A percentile compares a stretch with the other conserved stretches of the same genome.
phyloP scores from a whole-genome alignment of 768 basidiomycete genomes.

The Tulasnella sp. region DNA sequence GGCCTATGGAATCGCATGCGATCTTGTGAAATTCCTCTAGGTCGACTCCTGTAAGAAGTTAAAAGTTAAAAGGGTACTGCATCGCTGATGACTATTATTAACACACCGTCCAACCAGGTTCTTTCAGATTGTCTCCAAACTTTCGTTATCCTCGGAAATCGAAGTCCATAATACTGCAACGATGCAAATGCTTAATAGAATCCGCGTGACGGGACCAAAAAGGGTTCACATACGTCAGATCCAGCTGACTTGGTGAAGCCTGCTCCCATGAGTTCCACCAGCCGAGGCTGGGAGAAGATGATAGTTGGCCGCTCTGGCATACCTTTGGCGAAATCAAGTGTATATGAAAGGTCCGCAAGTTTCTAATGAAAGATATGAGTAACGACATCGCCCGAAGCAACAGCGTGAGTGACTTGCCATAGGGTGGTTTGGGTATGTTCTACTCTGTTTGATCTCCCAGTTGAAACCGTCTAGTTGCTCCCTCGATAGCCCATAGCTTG shows the following conservation, averaged over 20 bases:
- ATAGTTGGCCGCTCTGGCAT: constrained; percentile 40
- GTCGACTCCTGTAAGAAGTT: constrained; percentile 28
- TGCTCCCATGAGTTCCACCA: constrained; percentile 69
- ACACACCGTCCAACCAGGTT: constrained; percentile 44
- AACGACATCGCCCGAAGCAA: background rate
- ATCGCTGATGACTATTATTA: background rate
- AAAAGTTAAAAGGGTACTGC: background rate
- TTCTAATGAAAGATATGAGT: background rate
- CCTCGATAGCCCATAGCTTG: constrained; percentile 63
- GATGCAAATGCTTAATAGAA: background rate
- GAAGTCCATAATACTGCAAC: constrained; percentile 64
- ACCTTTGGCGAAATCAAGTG: constrained; percentile 39
- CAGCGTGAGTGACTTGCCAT: constrained; percentile 8
- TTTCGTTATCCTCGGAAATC: constrained; percentile 74
- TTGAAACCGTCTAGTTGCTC: constrained; percentile 63
- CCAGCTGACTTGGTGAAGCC: constrained; percentile 64
- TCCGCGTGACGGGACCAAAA: background rate
- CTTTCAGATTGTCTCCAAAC: constrained; percentile 51
- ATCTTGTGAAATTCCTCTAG: constrained; percentile 43
- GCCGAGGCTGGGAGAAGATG: constrained; percentile 50
- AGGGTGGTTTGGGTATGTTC: constrained; percentile 24
- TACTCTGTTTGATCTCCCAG: constrained; percentile 45
- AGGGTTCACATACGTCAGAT: constrained; percentile 38
- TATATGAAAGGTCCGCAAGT: constrained; percentile 37
- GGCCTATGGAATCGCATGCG: constrained; percentile 45